These are phyloP conservation scores for Hippophae tibetana DNA, from an alignment of 306 rosid genomes.

Conservation along the genomic window DNA sequence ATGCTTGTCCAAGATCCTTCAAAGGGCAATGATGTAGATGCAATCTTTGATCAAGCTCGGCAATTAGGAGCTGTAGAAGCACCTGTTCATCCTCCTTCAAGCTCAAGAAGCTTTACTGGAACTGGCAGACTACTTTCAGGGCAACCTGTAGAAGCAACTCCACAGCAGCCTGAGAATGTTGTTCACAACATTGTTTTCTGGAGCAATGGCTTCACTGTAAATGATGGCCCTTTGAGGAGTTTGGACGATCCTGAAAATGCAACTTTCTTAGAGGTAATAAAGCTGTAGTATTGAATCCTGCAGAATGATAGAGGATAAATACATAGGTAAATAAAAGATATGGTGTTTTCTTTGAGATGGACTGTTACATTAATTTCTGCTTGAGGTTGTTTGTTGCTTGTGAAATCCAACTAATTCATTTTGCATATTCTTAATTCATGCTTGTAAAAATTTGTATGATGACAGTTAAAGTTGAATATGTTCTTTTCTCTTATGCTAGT, in stretches of 20 bases:
- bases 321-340: too few species aligned
- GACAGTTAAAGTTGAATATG: neutral
- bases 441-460: too few species aligned
- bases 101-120: constrained; percentile 83
- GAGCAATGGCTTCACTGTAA: constrained; percentile 80
- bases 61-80: constrained; percentile 84
- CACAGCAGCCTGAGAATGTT: constrained; percentile 70
- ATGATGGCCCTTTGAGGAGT: constrained; percentile 91
- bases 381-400: too few species aligned
- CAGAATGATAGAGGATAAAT: neutral
- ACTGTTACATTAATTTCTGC: too few species aligned
- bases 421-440: too few species aligned
- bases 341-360: too few species aligned
- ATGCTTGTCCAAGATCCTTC: constrained; percentile 99
- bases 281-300: constrained; percentile 5
- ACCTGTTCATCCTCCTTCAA: constrained; percentile 68
- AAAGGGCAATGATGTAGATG: constrained; percentile 79
- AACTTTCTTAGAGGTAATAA: constrained; percentile 68
- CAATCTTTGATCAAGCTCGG: constrained; percentile 78
- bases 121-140: constrained; percentile 87
- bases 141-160: constrained; percentile 54
- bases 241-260: constrained; percentile 97
- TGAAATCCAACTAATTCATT: too few species aligned
- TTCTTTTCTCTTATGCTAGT: neutral
- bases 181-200: constrained; percentile 90